These are phyloP conservation scores for Magnaporthiopsis incrustans DNA, from an alignment of 2,329 filamentous ascomycete species.

Conservation along the genomic window DNA sequence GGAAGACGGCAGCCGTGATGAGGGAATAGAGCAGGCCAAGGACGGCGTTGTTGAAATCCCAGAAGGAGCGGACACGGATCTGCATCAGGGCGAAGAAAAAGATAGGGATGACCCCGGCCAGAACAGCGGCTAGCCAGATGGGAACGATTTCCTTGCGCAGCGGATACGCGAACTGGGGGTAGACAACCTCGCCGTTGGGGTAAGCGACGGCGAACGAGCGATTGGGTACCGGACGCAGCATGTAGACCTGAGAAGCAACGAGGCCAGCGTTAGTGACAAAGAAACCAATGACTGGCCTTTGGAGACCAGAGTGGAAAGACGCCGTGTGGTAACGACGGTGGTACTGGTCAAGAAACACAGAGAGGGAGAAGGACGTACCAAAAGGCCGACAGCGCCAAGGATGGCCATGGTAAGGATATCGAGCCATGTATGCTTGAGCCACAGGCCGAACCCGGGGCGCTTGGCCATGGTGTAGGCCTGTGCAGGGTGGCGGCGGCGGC, in stretches of 20 bases:
- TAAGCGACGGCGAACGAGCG: conserved; percentile 65
- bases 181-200: conserved; percentile 58
- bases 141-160: conserved; percentile 63
- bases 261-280: not conserved
- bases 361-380: conserved; percentile 36
- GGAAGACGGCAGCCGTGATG: conserved; percentile 65
- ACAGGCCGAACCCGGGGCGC: conserved; percentile 48
- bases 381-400: conserved; percentile 59
- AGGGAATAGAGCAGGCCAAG: conserved; percentile 63
- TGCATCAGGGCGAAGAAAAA: conserved; percentile 57
- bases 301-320: too few species aligned
- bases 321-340: too few species aligned
- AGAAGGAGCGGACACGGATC: conserved; percentile 59
- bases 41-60: conserved; percentile 63
- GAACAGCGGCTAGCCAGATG: conserved; percentile 61
- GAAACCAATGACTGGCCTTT: not conserved
- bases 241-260: conserved; percentile 42
- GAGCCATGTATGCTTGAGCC: conserved; percentile 59
- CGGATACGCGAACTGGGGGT: conserved; percentile 64
- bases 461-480: conserved; percentile 2
- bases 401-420: conserved; percentile 60
- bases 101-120: conserved; percentile 57
- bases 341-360: conserved; percentile 1
- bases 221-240: conserved; percentile 55
- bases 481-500: not conserved